phyloP scores from a whole-genome alignment of 2,329 filamentous ascomycete species.

The Alternaria triticina region DNA sequence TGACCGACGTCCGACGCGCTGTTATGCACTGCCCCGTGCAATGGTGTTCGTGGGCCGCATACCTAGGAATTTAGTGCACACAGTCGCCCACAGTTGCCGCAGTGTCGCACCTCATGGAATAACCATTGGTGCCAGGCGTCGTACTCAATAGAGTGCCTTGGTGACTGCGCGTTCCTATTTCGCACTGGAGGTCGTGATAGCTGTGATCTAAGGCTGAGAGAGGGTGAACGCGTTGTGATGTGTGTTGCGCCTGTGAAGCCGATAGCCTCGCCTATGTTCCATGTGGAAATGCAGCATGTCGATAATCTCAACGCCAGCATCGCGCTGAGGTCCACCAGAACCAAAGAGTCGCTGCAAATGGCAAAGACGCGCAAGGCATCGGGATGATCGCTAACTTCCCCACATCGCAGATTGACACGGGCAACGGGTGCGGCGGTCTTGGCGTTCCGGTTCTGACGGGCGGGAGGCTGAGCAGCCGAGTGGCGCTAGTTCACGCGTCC shows the following conservation, averaged over 20 bases:
- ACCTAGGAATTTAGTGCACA: too few relatives aligned
- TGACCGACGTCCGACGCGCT: constrained; percentile 31
- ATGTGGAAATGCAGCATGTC: too few relatives aligned
- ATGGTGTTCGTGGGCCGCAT: fast-evolving
- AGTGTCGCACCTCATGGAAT: not conserved
- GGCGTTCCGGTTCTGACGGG: not conserved
- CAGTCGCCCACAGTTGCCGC: not conserved
- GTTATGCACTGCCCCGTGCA: not conserved
- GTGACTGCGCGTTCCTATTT: not conserved
- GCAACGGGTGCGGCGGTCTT: not conserved
- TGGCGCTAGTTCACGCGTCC: not conserved
- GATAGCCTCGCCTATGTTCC: not conserved
- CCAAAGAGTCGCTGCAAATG: not conserved
- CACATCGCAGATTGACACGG: too few relatives aligned
- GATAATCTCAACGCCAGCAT: not conserved
- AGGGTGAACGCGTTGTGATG: too few relatives aligned
- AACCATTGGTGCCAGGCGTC: not conserved
- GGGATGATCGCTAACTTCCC: too few relatives aligned
- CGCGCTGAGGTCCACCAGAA: fast-evolving
- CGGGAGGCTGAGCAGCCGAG: not conserved
- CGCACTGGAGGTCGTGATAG: not conserved
- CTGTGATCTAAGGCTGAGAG: not conserved
- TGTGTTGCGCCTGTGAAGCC: fast-evolving
- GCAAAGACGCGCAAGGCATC: too few relatives aligned
- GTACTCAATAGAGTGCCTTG: not conserved